Evolutionary conservation across 2,329 filamentous ascomycete species (phyloP).

Genomic region (Lithohypha guttulata): DNA sequence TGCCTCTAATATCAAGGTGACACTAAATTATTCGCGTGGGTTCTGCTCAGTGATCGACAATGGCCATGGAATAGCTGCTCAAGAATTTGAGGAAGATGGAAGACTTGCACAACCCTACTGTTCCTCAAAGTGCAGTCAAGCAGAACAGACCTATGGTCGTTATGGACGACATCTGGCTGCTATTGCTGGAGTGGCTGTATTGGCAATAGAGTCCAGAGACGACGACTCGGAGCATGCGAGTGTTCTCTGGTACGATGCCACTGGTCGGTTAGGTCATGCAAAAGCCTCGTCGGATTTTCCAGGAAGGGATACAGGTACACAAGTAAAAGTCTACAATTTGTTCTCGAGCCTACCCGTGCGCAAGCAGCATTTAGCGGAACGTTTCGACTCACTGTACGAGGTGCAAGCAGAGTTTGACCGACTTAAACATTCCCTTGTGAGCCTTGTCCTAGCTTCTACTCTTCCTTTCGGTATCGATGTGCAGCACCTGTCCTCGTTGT

Average conservation of each 20-base stretch:
- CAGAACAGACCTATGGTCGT: slow-evolving; percentile 48
- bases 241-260: slow-evolving; percentile 22
- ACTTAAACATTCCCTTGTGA: slow-evolving; percentile 49
- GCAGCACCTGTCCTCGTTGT: slow-evolving; percentile 16
- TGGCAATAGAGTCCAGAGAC: slow-evolving; percentile 65
- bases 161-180: slow-evolving; percentile 69
- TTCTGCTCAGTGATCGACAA: slow-evolving; percentile 75
- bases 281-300: neutral
- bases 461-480: slow-evolving; percentile 46
- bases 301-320: slow-evolving; percentile 48
- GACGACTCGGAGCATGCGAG: slow-evolving; percentile 41
- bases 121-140: slow-evolving; percentile 59
- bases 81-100: slow-evolving; percentile 49
- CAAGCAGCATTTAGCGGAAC: slow-evolving; percentile 62
- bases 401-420: slow-evolving; percentile 54
- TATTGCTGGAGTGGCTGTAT: slow-evolving; percentile 61
- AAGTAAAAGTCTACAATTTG: slow-evolving; percentile 63
- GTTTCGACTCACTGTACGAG: slow-evolving; percentile 41
- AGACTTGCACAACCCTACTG: slow-evolving; percentile 47
- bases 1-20: slow-evolving; percentile 57
- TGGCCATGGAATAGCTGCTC: slow-evolving; percentile 62
- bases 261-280: neutral
- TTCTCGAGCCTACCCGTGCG: slow-evolving; percentile 88
- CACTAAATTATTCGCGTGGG: slow-evolving; percentile 64
- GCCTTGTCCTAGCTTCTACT: slow-evolving; percentile 62